Conservation (phyloP, 2,329 filamentous ascomycete species). For the Niveomyces coronatus region DNA sequence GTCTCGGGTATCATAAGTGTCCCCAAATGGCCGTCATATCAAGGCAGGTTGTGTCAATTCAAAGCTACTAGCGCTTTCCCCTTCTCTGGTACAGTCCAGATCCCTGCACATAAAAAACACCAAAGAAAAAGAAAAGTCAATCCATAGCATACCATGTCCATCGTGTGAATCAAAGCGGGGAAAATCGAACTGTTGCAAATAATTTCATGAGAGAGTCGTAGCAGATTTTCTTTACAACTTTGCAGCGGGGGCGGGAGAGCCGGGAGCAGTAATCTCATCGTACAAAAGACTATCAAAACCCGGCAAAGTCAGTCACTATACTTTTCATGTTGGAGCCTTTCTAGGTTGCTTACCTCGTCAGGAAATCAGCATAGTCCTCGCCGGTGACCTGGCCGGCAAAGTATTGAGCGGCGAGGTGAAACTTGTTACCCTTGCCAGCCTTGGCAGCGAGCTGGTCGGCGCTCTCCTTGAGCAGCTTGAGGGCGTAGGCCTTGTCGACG, state of each 20-base stretch:
- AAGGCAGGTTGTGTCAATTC: conserved; percentile 10
- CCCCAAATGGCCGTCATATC: conserved; percentile 8
- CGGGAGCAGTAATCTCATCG: conserved; percentile 74
- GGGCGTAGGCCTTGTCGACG: conserved; percentile 84
- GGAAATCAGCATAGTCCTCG: conserved; percentile 94
- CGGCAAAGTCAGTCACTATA: neutral
- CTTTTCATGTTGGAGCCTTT: conserved; percentile 4
- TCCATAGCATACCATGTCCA: conserved; percentile 1
- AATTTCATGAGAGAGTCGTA: neutral
- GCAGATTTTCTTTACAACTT: conserved; percentile 41
- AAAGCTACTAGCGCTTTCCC: conserved; percentile 10
- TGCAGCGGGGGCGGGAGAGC: conserved; percentile 48
- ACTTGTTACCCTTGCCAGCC: conserved; percentile 84
- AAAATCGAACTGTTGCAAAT: neutral
- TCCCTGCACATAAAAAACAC: neutral
- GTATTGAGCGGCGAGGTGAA: conserved; percentile 79
- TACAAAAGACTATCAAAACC: conserved; percentile 56
- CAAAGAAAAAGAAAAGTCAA: neutral
- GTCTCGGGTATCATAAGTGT: conserved; percentile 8
- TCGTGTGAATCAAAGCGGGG: neutral
- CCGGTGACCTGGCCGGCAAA: conserved; percentile 89
- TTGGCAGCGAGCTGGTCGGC: conserved; percentile 63
- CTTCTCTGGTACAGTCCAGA: conserved; percentile 5
- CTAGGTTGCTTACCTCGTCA: conserved; percentile 56
- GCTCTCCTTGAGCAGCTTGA: conserved; percentile 79